Evolutionary conservation across 2,329 filamentous ascomycete species (phyloP).

Genomic region (Arthrobotrys sphaeroides): DNA sequence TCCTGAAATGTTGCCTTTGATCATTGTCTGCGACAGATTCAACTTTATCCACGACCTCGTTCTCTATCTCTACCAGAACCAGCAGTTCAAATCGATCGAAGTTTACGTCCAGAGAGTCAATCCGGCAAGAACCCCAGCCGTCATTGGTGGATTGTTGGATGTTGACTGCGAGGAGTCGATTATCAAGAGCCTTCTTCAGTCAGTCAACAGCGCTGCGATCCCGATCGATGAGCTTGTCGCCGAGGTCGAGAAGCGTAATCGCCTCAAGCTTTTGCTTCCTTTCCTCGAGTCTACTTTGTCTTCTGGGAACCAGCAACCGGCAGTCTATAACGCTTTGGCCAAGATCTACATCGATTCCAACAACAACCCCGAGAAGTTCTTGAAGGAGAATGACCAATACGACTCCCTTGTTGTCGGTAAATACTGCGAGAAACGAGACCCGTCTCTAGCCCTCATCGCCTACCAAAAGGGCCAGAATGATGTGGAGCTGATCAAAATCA

Average conservation of each 20-base stretch:
- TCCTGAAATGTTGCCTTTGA: constrained; percentile 90
- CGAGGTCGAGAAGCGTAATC: constrained; percentile 95
- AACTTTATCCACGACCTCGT: constrained; percentile 98
- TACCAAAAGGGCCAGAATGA: constrained; percentile 98
- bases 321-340: constrained; percentile 93
- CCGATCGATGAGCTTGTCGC: constrained; percentile 93
- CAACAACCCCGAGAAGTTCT: constrained; percentile 96
- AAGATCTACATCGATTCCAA: constrained; percentile 99
- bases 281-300: constrained; percentile 94
- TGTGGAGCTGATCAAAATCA: constrained; percentile 94
- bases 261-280: constrained; percentile 90
- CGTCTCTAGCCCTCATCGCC: constrained; percentile 91
- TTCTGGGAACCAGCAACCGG: constrained; percentile 92
- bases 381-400: constrained; percentile 97
- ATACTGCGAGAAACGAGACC: constrained; percentile 98
- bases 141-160: constrained; percentile 91
- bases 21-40: constrained; percentile 99
- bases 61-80: constrained; percentile 96
- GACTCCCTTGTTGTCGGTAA: constrained; percentile 92
- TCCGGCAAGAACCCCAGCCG: constrained; percentile 85
- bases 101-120: constrained; percentile 98
- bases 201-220: constrained; percentile 83
- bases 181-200: constrained; percentile 88
- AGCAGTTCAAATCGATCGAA: constrained; percentile 99
- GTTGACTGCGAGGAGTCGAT: constrained; percentile 97